Conservation (phyloP, 345 rosid species). For the Ceriops zippeliana region DNA sequence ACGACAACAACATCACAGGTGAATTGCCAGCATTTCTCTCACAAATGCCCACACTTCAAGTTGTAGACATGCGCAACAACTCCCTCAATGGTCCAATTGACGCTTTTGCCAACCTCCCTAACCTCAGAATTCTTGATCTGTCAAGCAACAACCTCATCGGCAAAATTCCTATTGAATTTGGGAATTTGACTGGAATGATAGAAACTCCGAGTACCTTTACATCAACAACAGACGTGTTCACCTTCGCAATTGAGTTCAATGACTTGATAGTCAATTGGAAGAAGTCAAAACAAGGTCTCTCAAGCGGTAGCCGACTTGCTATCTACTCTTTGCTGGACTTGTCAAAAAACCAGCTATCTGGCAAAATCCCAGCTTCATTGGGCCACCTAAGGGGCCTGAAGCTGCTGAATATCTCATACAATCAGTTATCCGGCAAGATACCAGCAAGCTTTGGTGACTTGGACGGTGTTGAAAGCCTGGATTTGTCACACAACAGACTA, state of each 20-base stretch:
- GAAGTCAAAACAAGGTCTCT: slow-evolving; percentile 27
- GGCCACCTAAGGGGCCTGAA: slow-evolving; percentile 30
- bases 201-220: slow-evolving; percentile 12
- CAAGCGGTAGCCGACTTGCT: slow-evolving; percentile 25
- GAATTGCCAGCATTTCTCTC: slow-evolving; percentile 28
- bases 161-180: slow-evolving; percentile 22
- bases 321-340: slow-evolving; percentile 37
- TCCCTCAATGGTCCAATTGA: slow-evolving; percentile 19
- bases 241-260: slow-evolving; percentile 14
- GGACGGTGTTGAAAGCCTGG: slow-evolving; percentile 30
- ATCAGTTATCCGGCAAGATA: slow-evolving; percentile 24
- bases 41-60: slow-evolving; percentile 25
- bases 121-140: slow-evolving; percentile 33
- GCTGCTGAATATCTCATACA: slow-evolving; percentile 26
- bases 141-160: slow-evolving; percentile 30
- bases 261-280: slow-evolving; percentile 32
- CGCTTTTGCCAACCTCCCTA: slow-evolving; percentile 19
- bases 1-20: slow-evolving; percentile 35
- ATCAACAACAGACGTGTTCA: slow-evolving; percentile 18
- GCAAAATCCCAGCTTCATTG: slow-evolving; percentile 28
- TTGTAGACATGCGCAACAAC: slow-evolving; percentile 29
- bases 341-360: slow-evolving; percentile 24
- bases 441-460: slow-evolving; percentile 29
- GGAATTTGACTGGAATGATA: slow-evolving; percentile 29
- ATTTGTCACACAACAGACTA: slow-evolving; percentile 35